A percentile compares a stretch with the other conserved stretches of the same genome.
Evolutionary conservation across 2,329 filamentous ascomycete genomes (phyloP).

Genomic region (Davidsoniella eucalypti): DNA sequence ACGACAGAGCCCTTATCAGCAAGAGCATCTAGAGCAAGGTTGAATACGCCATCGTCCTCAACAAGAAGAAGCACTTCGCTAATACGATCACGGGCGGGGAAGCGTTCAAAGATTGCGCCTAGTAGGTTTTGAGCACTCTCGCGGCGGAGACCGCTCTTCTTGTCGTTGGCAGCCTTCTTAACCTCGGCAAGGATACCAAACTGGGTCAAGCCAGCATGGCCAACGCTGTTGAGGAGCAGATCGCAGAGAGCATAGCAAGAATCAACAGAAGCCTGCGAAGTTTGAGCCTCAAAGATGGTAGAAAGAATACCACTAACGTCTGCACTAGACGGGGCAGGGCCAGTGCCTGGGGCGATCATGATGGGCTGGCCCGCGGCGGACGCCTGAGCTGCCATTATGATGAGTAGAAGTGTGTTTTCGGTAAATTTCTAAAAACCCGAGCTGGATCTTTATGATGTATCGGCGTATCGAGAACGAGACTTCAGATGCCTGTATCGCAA

Average conservation of each 20-base stretch:
- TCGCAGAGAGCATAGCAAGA: conserved; percentile 46
- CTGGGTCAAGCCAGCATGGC: conserved; percentile 33
- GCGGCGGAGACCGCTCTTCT: conserved; percentile 73
- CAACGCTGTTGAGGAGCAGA: conserved; percentile 36
- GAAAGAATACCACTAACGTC: conserved; percentile 49
- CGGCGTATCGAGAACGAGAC: neutral
- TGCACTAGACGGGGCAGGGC: conserved; percentile 44
- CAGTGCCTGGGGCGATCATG: conserved; percentile 31
- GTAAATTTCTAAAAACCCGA: neutral
- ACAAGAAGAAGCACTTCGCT: conserved; percentile 69
- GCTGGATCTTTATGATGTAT: too few relatives aligned
- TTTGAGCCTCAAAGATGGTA: conserved; percentile 51
- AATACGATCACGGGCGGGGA: conserved; percentile 59
- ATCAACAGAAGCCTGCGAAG: conserved; percentile 52
- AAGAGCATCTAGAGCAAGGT: conserved; percentile 63
- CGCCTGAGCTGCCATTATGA: conserved; percentile 5
- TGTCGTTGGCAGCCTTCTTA: conserved; percentile 68
- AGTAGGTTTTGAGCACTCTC: conserved; percentile 92
- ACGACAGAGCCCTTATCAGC: conserved; percentile 83
- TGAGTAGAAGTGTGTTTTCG: neutral
- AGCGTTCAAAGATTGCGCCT: conserved; percentile 81
- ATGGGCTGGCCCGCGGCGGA: conserved; percentile 16
- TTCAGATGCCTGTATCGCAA: too few relatives aligned
- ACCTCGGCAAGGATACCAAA: conserved; percentile 40
- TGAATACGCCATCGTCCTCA: conserved; percentile 60